These are phyloP conservation scores for Apiospora phragmitis DNA, from an alignment of 2,329 filamentous ascomycete genomes.

Conservation along the genomic window DNA sequence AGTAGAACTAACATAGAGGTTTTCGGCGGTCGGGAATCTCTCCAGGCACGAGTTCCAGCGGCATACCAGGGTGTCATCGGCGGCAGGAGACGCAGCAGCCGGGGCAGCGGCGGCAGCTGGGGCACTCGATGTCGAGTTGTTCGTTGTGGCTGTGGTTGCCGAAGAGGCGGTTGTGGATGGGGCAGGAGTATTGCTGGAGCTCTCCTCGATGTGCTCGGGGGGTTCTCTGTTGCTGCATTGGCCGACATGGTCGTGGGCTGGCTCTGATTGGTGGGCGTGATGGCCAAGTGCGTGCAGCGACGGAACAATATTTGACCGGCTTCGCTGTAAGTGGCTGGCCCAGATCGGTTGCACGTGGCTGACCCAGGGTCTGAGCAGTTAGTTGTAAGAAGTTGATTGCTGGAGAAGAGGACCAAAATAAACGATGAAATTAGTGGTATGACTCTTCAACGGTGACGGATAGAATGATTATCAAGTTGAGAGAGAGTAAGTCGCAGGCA, in stretches of 20 bases:
- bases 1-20: constrained; percentile 55
- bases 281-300: background rate
- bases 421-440: background rate
- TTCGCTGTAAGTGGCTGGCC: background rate
- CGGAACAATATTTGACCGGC: background rate
- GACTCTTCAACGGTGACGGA: constrained; percentile 5
- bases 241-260: background rate
- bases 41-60: constrained; percentile 61
- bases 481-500: constrained; percentile 6
- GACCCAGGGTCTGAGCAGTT: background rate
- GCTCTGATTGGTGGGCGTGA: background rate
- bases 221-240: constrained; percentile 6
- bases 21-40: constrained; percentile 58
- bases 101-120: constrained; percentile 32
- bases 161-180: constrained; percentile 4
- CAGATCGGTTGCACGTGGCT: background rate
- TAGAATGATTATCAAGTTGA: background rate
- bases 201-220: constrained; percentile 10
- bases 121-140: background rate
- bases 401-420: background rate
- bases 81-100: constrained; percentile 27
- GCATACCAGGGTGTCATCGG: constrained; percentile 58
- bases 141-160: constrained; percentile 6
- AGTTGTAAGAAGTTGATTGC: background rate
- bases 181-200: constrained; percentile 8